phyloP scores from a whole-genome alignment of 495 filamentous ascomycete species.

The Cryomyces minteri region DNA sequence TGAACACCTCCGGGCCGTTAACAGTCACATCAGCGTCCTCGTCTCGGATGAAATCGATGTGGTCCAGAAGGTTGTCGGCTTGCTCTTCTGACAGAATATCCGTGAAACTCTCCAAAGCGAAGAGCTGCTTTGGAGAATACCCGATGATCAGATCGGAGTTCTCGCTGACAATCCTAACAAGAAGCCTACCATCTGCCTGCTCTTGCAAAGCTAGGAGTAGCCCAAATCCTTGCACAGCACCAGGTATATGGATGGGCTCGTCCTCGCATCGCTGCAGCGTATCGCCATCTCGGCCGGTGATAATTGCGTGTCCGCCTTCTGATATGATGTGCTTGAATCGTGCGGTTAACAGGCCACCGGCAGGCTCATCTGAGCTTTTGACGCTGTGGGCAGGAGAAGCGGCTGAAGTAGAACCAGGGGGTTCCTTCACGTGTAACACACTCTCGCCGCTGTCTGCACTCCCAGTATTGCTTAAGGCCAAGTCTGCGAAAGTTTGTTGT shows the following conservation, averaged over 20 bases:
- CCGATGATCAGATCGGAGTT: constrained; percentile 65
- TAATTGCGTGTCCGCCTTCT: constrained; percentile 66
- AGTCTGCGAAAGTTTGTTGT: not conserved
- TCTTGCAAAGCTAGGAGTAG: constrained; percentile 62
- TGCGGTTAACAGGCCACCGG: constrained; percentile 33
- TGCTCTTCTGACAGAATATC: constrained; percentile 74
- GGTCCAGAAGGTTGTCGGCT: constrained; percentile 61
- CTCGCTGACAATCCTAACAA: constrained; percentile 70
- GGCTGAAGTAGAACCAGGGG: not conserved
- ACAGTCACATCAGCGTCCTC: constrained; percentile 50
- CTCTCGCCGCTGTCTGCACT: too few species aligned
- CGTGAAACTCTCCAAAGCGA: constrained; percentile 53
- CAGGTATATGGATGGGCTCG: constrained; percentile 83
- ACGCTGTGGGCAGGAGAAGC: constrained; percentile 4
- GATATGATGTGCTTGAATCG: constrained; percentile 70
- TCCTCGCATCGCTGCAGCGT: constrained; percentile 70
- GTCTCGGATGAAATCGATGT: constrained; percentile 72
- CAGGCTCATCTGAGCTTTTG: constrained; percentile 9
- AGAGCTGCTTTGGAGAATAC: constrained; percentile 61
- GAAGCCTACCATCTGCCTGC: constrained; percentile 42
- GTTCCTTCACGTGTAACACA: too few species aligned
- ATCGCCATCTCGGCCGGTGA: constrained; percentile 57
- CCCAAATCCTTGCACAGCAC: constrained; percentile 78
- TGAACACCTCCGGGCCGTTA: constrained; percentile 84
- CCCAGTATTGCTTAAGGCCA: not conserved